Conservation (phyloP, 768 basidiomycete species). For the Naganishia onofrii region DNA sequence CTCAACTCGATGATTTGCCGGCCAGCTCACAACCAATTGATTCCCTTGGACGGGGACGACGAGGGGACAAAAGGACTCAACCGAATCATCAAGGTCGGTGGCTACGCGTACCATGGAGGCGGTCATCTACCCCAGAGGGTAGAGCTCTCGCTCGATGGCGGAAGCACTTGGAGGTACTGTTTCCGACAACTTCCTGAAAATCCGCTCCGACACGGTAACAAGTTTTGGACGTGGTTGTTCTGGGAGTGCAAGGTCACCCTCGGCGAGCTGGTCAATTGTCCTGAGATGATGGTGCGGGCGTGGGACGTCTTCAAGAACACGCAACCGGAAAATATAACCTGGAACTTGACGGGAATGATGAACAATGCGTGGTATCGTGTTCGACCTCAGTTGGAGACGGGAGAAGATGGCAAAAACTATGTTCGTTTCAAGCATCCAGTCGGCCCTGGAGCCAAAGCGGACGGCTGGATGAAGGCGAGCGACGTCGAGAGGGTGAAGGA, state of each 20-base stretch:
- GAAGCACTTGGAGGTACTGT: constrained; percentile 29
- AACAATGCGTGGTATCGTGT: constrained; percentile 32
- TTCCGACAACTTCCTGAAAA: constrained; percentile 25
- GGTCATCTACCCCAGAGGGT: constrained; percentile 20
- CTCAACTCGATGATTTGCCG: constrained; percentile 27
- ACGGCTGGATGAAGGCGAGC: constrained; percentile 32
- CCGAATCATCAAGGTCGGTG: constrained; percentile 16
- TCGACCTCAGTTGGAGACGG: constrained; percentile 6
- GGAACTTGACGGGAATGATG: constrained; percentile 31
- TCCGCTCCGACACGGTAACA: constrained; percentile 27
- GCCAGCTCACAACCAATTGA: constrained; percentile 24
- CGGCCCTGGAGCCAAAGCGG: constrained; percentile 12
- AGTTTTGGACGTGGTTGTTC: constrained; percentile 30
- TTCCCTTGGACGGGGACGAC: constrained; percentile 16
- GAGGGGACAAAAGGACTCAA: not conserved
- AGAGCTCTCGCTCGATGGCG: constrained; percentile 28
- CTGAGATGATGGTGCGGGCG: constrained; percentile 25
- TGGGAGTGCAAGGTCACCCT: constrained; percentile 30
- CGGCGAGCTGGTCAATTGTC: constrained; percentile 23
- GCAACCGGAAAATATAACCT: constrained; percentile 30
- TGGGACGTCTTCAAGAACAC: constrained; percentile 28
- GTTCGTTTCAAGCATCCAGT: constrained; percentile 27
- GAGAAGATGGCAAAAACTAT: constrained; percentile 3
- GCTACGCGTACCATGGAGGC: constrained; percentile 26
- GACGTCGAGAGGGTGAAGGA: constrained; percentile 13